phyloP scores from a whole-genome alignment of 345 rosid species.

The Syzygium oleosum region DNA sequence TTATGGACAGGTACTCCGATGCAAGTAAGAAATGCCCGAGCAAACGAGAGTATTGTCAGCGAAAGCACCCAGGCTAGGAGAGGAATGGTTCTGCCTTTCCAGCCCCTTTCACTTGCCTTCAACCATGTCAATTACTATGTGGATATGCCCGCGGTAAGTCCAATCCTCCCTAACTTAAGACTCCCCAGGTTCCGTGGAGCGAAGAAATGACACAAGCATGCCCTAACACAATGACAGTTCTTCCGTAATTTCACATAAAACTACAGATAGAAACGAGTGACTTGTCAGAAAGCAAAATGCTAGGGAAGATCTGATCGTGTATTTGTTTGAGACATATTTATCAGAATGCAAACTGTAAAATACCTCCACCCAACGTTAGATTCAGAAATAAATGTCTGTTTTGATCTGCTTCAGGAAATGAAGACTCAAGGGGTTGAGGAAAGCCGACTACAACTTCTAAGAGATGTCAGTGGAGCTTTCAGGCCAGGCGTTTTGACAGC shows the following conservation, averaged over 20 bases:
- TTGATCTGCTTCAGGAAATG: slow-evolving; percentile 23
- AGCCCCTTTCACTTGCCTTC: slow-evolving; percentile 28
- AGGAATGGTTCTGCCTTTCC: slow-evolving; percentile 41
- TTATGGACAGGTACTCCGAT: neutral
- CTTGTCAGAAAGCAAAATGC: neutral
- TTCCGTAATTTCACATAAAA: slow-evolving; percentile 6
- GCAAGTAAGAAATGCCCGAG: neutral
- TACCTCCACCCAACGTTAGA: neutral
- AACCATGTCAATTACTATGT: slow-evolving; percentile 25
- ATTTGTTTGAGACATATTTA: neutral
- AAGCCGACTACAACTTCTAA: slow-evolving; percentile 24
- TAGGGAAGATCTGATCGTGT: neutral
- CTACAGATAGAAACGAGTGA: neutral
- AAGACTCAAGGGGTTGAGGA: slow-evolving; percentile 35
- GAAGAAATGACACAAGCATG: neutral
- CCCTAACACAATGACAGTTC: slow-evolving; percentile 28
- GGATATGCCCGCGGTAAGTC: slow-evolving; percentile 23
- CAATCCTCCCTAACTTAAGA: neutral
- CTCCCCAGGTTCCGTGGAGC: too few species aligned
- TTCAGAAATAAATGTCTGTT: neutral
- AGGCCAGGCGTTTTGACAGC: slow-evolving; percentile 38
- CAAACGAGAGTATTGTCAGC: neutral
- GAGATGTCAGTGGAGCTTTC: slow-evolving; percentile 32
- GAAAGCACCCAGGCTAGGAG: slow-evolving; percentile 1
- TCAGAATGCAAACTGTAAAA: neutral